phyloP scores from a whole-genome alignment of 2,329 filamentous ascomycete species.

The Acrodontium crateriforme region DNA sequence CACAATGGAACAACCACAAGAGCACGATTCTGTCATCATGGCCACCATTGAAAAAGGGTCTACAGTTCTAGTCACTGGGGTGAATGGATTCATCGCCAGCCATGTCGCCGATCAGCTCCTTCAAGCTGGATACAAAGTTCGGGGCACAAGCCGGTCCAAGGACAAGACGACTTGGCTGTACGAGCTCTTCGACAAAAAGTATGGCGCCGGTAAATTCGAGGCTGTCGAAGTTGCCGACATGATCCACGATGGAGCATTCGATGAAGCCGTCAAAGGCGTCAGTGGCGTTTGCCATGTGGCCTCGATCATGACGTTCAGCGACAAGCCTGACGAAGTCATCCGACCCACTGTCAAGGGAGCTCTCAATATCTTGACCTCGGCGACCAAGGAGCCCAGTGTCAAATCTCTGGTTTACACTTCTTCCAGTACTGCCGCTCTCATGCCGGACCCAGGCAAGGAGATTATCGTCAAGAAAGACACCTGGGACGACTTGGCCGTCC shows the following conservation, averaged over 20 bases:
- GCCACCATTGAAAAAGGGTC: constrained; percentile 12
- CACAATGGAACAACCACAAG: no score
- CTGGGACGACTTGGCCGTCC: constrained; percentile 18
- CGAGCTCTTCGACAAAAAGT: constrained; percentile 12
- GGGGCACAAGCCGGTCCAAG: constrained; percentile 12
- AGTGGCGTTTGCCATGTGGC: constrained; percentile 34
- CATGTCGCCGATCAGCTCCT: constrained; percentile 16
- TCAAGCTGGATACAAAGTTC: constrained; percentile 15
- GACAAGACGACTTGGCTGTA: constrained; percentile 11
- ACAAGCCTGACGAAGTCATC: constrained; percentile 31
- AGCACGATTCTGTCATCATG: no score
- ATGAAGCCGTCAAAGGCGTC: constrained; percentile 17
- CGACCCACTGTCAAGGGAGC: constrained; percentile 21
- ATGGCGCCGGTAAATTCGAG: constrained; percentile 22
- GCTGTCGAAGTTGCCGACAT: constrained; percentile 18
- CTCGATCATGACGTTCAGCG: constrained; percentile 25
- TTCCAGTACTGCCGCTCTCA: constrained; percentile 23
- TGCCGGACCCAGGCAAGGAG: constrained; percentile 22
- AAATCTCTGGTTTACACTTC: constrained; percentile 33
- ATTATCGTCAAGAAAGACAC: constrained; percentile 19
- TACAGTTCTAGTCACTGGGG: constrained; percentile 18
- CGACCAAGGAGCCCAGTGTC: constrained; percentile 26
- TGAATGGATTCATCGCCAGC: constrained; percentile 15
- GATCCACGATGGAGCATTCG: constrained; percentile 9
- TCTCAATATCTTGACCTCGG: constrained; percentile 28